Evolutionary conservation across 805 yeast species (phyloP).

Genomic region (Yarrowia sp.): DNA sequence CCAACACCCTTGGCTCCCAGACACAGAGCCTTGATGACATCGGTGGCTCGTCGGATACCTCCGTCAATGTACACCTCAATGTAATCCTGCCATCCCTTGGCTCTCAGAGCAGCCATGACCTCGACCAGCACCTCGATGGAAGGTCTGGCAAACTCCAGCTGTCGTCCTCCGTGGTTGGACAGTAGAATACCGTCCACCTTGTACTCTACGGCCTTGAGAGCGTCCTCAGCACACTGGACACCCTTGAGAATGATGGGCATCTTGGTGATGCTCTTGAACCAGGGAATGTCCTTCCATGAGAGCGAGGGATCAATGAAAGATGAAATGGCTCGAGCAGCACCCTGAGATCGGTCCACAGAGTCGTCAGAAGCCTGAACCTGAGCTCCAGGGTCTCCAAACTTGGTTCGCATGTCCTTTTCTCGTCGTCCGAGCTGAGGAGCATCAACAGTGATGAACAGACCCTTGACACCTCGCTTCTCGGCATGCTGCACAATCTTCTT

Average conservation of each 20-base stretch:
- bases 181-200: slow-evolving; percentile 78
- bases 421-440: slow-evolving; percentile 90
- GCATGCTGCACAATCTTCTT: slow-evolving; percentile 64
- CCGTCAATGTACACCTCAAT: slow-evolving; percentile 72
- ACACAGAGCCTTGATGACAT: slow-evolving; percentile 70
- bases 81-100: slow-evolving; percentile 41
- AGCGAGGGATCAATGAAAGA: slow-evolving; percentile 73
- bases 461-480: slow-evolving; percentile 71
- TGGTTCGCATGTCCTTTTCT: slow-evolving; percentile 78
- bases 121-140: slow-evolving; percentile 66
- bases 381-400: slow-evolving; percentile 54
- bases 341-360: slow-evolving; percentile 63
- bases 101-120: slow-evolving; percentile 60
- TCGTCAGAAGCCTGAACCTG: slow-evolving; percentile 44
- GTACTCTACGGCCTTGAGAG: slow-evolving; percentile 63
- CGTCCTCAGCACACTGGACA: slow-evolving; percentile 80
- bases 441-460: slow-evolving; percentile 85
- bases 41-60: slow-evolving; percentile 74
- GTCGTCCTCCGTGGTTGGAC: slow-evolving; percentile 90
- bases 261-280: slow-evolving; percentile 54
- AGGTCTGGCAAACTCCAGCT: slow-evolving; percentile 77
- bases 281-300: slow-evolving; percentile 62
- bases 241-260: slow-evolving; percentile 77
- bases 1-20: slow-evolving; percentile 77
- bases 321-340: slow-evolving; percentile 86